Percentiles rank a stretch among this genome's conserved stretches.
Evolutionary conservation across 495 filamentous ascomycete genomes (phyloP).

Genomic region (Penicillium soppii): DNA sequence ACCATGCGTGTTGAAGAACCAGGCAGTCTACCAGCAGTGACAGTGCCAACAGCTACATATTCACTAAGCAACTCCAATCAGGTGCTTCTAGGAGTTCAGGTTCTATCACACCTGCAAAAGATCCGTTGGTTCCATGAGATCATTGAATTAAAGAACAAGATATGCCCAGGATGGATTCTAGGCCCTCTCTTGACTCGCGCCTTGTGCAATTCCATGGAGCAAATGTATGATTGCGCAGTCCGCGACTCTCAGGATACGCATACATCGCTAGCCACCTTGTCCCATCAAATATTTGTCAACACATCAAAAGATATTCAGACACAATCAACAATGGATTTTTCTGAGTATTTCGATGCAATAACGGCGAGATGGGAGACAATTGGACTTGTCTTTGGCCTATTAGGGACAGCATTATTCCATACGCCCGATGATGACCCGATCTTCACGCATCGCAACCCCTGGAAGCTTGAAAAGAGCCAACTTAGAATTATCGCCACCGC

Average conservation of each 20-base stretch:
- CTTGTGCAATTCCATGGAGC: background rate
- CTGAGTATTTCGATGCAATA: slow-evolving; percentile 8
- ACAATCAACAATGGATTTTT: background rate
- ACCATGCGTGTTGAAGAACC: background rate
- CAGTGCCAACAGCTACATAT: background rate
- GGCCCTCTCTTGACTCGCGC: background rate
- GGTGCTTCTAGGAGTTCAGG: background rate
- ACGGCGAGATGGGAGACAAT: slow-evolving; percentile 8
- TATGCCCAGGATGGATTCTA: background rate
- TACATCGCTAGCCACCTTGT: background rate
- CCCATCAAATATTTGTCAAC: background rate
- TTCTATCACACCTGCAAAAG: background rate
- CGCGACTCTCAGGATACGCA: background rate
- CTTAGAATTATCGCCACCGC: background rate
- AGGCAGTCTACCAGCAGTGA: background rate
- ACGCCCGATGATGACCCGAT: slow-evolving; percentile 6
- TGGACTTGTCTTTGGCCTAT: slow-evolving; percentile 6
- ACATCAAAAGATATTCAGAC: background rate
- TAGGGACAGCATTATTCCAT: slow-evolving; percentile 2
- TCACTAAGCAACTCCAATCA: background rate
- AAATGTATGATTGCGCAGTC: background rate
- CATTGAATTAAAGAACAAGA: background rate
- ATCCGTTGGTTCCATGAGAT: slow-evolving; percentile 2
- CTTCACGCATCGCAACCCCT: slow-evolving; percentile 7
- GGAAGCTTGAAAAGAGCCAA: background rate